Base-by-base conservation (phyloP, 352 stramenopile genomes). In the Pythium periplocum region DNA sequence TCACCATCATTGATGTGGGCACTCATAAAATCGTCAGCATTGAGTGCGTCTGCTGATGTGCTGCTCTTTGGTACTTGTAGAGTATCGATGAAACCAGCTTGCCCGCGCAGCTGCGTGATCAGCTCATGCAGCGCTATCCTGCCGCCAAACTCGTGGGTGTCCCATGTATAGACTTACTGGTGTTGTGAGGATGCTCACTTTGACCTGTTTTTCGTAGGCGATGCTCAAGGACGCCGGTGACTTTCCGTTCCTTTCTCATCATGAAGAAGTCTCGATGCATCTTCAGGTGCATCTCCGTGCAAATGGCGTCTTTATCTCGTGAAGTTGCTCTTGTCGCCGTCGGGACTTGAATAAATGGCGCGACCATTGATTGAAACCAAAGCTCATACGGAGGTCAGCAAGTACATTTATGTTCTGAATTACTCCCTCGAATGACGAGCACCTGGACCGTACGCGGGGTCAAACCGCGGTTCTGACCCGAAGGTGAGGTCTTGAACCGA, bases 211-310 rank as follows among this genome's bases (percentile, higher is more conserved):
- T 7, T 45, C 9, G 0, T 33, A 90, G 79, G 78, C 78, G 31
- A 67, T 87, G 65, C 63, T 91, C 56, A 89, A 84, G 48, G 69
- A 77, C 17, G 74, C 64, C 17, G 76, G 75, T 11, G 72, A 82
- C 40, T 91, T 89, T 40, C 78, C 80, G 8, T 91, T 87, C 38
- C 57, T 91, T 4, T 89, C 80, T 31, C 80, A 89, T 32, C 64
- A 83, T 31, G 78, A 89, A 41, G 73, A 91, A 38, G 80, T 89
- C 26, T 76, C 75, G 49, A 83, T 91, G 76, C 66, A 87, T 45
- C 51, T 91, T n/a, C 75, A 87, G 59, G 76, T 90, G 3, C 79
- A 87, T 57, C 53, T 90, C 11, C 78, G 78, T 41, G 68, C 74
- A 1, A 75, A 87, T 48, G 69, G 73, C 3, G 65, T 63, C 5